phyloP scores from a whole-genome alignment of 2,329 filamentous ascomycete species.

The Bipolaris bicolor region DNA sequence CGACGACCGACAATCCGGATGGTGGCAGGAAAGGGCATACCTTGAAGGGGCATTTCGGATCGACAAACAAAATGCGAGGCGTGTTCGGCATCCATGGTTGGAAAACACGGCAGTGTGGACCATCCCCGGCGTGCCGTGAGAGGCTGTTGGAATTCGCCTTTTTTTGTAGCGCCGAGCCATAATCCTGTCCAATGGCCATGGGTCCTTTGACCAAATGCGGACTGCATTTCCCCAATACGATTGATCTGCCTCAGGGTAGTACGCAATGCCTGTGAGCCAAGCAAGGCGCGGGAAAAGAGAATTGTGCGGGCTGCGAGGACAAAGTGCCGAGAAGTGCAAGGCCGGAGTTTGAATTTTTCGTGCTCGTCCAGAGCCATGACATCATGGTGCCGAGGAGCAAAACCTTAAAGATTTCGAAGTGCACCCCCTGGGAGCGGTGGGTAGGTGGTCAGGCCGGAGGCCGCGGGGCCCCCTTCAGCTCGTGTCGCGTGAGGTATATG shows the following conservation, averaged over 20 bases:
- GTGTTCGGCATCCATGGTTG: conserved; percentile 7
- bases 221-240: neutral
- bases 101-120: conserved; percentile 12
- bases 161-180: conserved; percentile 2
- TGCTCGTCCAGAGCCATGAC: conserved; percentile 1
- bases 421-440: neutral
- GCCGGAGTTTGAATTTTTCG: neutral
- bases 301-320: neutral
- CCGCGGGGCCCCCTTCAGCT: neutral
- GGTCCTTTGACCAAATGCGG: neutral
- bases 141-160: neutral
- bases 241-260: neutral
- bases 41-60: conserved; percentile 1
- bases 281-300: neutral
- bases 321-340: neutral
- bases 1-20: conserved; percentile 1
- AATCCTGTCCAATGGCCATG: neutral
- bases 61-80: conserved; percentile 11
- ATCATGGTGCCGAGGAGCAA: neutral
- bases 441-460: neutral
- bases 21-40: neutral
- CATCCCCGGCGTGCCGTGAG: neutral
- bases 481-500: conserved; percentile 2
- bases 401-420: neutral
- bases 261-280: neutral